A percentile compares a stretch with the other conserved stretches of the same genome.
phyloP scores from a whole-genome alignment of 2,329 filamentous ascomycete genomes.

The Aspergillus udagawae region DNA sequence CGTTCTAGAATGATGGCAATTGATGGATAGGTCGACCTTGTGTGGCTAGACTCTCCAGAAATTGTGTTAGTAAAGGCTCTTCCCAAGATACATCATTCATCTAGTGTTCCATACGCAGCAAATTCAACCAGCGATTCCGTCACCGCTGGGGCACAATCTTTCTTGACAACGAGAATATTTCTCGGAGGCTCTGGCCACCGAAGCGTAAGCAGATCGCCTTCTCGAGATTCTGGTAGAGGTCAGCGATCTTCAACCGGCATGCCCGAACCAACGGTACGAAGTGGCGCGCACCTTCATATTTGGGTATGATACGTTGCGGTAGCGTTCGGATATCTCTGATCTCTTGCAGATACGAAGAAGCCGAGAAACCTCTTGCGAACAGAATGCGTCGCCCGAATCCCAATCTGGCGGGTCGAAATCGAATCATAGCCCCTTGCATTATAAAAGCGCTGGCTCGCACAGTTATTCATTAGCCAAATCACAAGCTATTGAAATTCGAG shows the following conservation, averaged over 20 bases:
- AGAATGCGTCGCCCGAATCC: slow-evolving; percentile 5
- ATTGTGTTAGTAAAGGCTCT: neutral
- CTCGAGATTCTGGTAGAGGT: slow-evolving; percentile 47
- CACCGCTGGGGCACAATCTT: slow-evolving; percentile 55
- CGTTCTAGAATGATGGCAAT: slow-evolving; percentile 81
- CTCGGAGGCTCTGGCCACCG: slow-evolving; percentile 65
- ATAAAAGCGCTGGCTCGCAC: neutral
- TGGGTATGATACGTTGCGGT: slow-evolving; percentile 54
- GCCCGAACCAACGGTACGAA: neutral
- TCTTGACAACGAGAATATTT: slow-evolving; percentile 67
- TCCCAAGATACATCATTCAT: neutral
- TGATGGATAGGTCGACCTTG: slow-evolving; percentile 73
- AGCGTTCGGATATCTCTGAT: slow-evolving; percentile 44
- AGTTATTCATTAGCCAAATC: neutral
- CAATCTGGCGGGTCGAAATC: slow-evolving; percentile 8
- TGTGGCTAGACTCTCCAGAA: slow-evolving; percentile 51
- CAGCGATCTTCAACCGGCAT: neutral
- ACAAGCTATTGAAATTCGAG: no score
- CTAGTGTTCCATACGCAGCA: slow-evolving; percentile 38
- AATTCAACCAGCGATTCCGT: slow-evolving; percentile 57
- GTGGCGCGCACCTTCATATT: slow-evolving; percentile 56
- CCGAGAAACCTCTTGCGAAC: slow-evolving; percentile 38
- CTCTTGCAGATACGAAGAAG: slow-evolving; percentile 36
- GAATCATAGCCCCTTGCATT: slow-evolving; percentile 20
- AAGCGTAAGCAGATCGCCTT: slow-evolving; percentile 60